Percentiles rank a stretch among this genome's conserved stretches.
phyloP scores from a whole-genome alignment of 106 monocot species.

The Dioscorea alata region DNA sequence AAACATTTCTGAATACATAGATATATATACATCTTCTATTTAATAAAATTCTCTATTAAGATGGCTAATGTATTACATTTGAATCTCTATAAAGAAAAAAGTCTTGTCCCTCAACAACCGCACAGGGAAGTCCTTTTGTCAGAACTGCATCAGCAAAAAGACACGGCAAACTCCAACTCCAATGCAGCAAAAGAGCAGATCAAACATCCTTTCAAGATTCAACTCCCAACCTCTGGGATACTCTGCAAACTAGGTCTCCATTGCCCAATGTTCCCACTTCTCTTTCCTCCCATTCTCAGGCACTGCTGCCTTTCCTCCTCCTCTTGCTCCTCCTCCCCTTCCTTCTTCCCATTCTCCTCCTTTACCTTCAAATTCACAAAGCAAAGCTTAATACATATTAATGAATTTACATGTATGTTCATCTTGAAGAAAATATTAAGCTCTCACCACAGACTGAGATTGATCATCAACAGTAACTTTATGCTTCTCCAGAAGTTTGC shows the following conservation, averaged over 20 bases:
- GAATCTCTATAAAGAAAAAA: not conserved
- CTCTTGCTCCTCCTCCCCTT: no score
- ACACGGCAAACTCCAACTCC: not conserved
- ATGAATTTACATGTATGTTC: not conserved
- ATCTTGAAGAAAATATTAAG: no score
- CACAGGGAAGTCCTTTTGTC: no score
- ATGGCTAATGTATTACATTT: not conserved
- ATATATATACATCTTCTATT: not conserved
- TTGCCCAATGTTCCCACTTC: not conserved
- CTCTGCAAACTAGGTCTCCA: constrained; percentile 9
- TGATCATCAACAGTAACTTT: not conserved
- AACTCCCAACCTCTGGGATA: constrained; percentile 8
- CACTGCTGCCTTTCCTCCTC: not conserved
- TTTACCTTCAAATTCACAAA: not conserved
- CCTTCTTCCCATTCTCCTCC: not conserved
- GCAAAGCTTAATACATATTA: not conserved
- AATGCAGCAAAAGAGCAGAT: not conserved
- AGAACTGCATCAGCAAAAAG: no score
- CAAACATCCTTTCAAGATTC: not conserved
- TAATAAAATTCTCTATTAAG: not conserved
- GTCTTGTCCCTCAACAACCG: no score
- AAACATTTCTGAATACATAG: no score
- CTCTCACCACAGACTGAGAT: no score
- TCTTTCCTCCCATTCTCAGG: not conserved
- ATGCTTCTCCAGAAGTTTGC: constrained; percentile 7